Conservation (phyloP, 805 yeast species). For the Candida nonsorbophila region DNA sequence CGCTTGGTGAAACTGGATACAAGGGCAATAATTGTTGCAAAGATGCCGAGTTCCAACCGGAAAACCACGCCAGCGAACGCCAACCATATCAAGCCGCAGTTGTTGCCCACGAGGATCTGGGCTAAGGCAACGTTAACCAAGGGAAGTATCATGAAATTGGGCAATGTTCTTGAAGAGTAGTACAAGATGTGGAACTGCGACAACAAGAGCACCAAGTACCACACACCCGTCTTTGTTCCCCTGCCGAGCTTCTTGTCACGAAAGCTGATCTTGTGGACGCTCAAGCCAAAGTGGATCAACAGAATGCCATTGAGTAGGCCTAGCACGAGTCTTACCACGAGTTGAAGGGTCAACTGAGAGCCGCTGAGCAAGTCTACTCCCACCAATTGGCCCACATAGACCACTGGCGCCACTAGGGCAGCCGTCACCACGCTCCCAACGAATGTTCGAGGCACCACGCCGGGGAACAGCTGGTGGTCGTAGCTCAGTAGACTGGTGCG, state of each 20-base stretch:
- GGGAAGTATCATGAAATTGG: conserved; percentile 84
- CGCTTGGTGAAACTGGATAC: conserved; percentile 43
- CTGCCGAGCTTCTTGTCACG: conserved; percentile 12
- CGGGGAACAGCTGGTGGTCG: conserved; percentile 81
- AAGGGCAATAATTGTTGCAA: conserved; percentile 45
- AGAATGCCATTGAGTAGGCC: conserved; percentile 58
- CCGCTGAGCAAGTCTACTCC: conserved; percentile 15
- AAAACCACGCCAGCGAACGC: conserved; percentile 64
- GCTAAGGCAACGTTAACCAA: conserved; percentile 54
- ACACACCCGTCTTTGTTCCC: conserved; percentile 34
- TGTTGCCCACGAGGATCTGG: conserved; percentile 45
- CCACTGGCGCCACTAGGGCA: conserved; percentile 33
- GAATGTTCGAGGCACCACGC: conserved; percentile 84
- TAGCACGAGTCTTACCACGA: conserved; percentile 51
- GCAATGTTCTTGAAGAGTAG: conserved; percentile 80
- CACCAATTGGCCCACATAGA: conserved; percentile 8
- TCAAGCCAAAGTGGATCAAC: conserved; percentile 46
- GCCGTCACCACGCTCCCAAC: conserved; percentile 62
- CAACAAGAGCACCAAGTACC: conserved; percentile 56
- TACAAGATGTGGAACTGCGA: conserved; percentile 76
- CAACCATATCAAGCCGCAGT: conserved; percentile 45
- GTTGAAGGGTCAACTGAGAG: conserved; percentile 45
- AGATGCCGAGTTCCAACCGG: conserved; percentile 62
- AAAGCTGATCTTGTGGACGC: conserved; percentile 17
- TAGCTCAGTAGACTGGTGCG: conserved; percentile 31